Conservation (phyloP, 1,139 yeast genomes). For the Kodamaea sp. region DNA sequence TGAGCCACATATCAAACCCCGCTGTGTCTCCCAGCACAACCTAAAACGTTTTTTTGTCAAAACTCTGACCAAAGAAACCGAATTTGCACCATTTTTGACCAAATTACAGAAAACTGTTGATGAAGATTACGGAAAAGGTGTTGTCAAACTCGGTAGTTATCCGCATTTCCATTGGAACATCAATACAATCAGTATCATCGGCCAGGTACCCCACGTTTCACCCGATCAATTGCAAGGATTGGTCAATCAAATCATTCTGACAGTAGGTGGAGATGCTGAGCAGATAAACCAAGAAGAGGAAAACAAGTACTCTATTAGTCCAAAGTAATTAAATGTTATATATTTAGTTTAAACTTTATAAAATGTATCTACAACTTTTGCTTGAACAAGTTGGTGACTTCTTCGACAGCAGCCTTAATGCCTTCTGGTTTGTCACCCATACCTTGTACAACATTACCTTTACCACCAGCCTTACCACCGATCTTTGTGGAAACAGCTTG, state of each 20-base stretch:
- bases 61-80: conserved; percentile 60
- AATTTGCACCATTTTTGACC: conserved; percentile 61
- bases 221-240: conserved; percentile 35
- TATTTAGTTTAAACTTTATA: too few relatives aligned
- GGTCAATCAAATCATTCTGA: conserved; percentile 43
- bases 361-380: conserved; percentile 44
- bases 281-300: conserved; percentile 58
- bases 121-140: conserved; percentile 27
- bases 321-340: too few relatives aligned
- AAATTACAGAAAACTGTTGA: conserved; percentile 48
- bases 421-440: conserved; percentile 82
- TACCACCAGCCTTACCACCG: conserved; percentile 99
- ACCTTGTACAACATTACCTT: conserved; percentile 95
- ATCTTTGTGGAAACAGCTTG: conserved; percentile 63
- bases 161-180: conserved; percentile 67
- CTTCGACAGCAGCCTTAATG: conserved; percentile 67
- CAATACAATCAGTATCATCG: conserved; percentile 71
- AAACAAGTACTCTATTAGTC: conserved; percentile 19
- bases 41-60: conserved; percentile 55
- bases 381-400: conserved; percentile 54
- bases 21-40: conserved; percentile 27
- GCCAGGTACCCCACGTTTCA: conserved; percentile 31
- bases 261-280: conserved; percentile 46
- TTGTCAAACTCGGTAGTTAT: conserved; percentile 74
- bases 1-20: conserved; percentile 21